A percentile compares a stretch with the other conserved stretches of the same genome.
These are phyloP conservation scores for Phialophora chinensis DNA, from an alignment of 2,329 filamentous ascomycete genomes.

Conservation along the genomic window DNA sequence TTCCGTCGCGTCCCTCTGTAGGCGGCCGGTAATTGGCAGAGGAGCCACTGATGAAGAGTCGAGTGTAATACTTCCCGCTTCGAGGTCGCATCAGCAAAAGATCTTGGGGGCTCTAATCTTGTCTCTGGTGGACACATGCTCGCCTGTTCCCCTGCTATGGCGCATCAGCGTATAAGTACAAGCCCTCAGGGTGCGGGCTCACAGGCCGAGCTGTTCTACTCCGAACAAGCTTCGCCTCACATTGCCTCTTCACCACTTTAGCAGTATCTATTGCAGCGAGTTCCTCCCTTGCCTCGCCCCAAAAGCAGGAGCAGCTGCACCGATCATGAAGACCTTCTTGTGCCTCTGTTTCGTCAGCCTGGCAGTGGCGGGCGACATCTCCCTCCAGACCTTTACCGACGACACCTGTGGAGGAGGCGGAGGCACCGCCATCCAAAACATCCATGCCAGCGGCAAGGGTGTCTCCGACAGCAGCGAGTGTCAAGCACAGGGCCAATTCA, in stretches of 20 bases:
- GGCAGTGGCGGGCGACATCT: constrained; percentile 17
- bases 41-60: not conserved
- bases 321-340: constrained; percentile 10
- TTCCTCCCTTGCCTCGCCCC: no score
- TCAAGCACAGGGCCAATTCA: not conserved
- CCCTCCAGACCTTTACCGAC: constrained; percentile 20
- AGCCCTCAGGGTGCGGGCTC: not conserved
- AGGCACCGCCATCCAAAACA: constrained; percentile 1
- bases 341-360: not conserved
- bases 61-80: not conserved
- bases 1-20: not conserved
- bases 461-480: constrained; percentile 8
- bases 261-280: no score
- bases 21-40: not conserved
- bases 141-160: not conserved
- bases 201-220: not conserved
- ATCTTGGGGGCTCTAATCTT: not conserved
- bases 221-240: not conserved
- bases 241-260: not conserved
- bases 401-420: not conserved
- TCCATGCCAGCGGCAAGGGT: constrained; percentile 3
- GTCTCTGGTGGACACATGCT: not conserved
- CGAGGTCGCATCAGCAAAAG: not conserved
- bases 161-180: constrained; percentile 12
- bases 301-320: not conserved